Evolutionary conservation across 352 stramenopile species (phyloP), one percentile per base, ranked within the genome.

Genomic region (Phytophthora idaei): DNA sequence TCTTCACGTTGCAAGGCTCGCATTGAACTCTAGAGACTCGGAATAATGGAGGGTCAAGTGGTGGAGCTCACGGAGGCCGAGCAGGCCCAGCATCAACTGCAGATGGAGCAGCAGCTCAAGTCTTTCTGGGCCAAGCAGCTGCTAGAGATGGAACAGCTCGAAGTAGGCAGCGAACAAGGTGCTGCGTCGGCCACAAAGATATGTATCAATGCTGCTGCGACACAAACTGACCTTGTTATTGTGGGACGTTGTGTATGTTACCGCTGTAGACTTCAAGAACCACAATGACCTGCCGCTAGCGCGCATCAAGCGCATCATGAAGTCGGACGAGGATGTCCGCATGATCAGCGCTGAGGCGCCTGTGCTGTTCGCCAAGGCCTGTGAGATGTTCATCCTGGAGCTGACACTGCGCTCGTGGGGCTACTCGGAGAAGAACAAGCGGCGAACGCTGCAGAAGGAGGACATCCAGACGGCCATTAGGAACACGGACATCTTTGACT

Each of bases 231-330:
- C 41, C 2, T 10, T 28, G 28, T 49, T 60, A 47, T 27, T 61
- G n/a, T 50, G 29, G 31, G 14, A 29, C 11, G 32, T 37, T 56
- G 27, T 44, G n/a, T 32, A n/a, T 49, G 41, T 59, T 6, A 31
- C 34, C 69, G 17, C 31, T 36, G 21, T 57, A 95, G 87, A 99
- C 67, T 99, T 99, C 64, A 99, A 99, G 85, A 99, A 98, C 71
- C 97, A 99, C 88, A 99, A 99, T 76, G 97, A 99, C 77, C 83
- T 99, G 48, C 98, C 98, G 14, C 77, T 99, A 47, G 97, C 97
- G 17, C 87, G 98, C 41, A 99, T 99, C 85, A 99, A 99, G 82
- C 86, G 97, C 29, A 99, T 99, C 69, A 99, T 99, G 98, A 99
- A 99, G 84, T 98, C 90, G 41, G 98, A 99, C 71, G 97, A 99